Percentiles rank a stretch among this genome's conserved stretches.
phyloP scores from a whole-genome alignment of 495 filamentous ascomycete species.

The Aspergillus asperescens region DNA sequence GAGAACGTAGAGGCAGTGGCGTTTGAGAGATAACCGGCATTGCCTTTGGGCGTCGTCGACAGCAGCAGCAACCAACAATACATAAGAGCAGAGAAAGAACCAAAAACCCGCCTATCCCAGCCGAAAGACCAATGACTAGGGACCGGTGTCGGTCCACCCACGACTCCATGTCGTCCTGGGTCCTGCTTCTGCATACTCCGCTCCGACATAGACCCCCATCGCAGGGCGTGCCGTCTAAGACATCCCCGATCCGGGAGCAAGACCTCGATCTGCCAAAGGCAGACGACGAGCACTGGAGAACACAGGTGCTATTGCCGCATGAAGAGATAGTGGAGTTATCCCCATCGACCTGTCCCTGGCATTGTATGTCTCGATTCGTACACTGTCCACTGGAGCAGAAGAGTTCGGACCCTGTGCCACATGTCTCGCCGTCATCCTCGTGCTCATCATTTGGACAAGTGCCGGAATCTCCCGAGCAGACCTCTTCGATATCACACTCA shows the following conservation, averaged over 20 bases:
- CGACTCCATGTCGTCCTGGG: constrained; percentile 43
- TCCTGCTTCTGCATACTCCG: constrained; percentile 46
- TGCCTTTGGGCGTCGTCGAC: not conserved
- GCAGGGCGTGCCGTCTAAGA: constrained; percentile 79
- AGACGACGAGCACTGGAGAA: constrained; percentile 66
- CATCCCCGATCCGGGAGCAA: constrained; percentile 75
- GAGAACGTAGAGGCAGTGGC: not conserved
- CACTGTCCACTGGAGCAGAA: constrained; percentile 81
- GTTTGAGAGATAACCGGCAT: not conserved
- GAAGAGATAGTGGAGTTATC: constrained; percentile 7
- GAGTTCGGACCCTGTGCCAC: constrained; percentile 48
- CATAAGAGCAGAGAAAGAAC: constrained; percentile 53
- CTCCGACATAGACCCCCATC: constrained; percentile 66
- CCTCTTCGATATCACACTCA: constrained; percentile 73
- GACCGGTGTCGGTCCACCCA: constrained; percentile 61
- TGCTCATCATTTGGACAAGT: constrained; percentile 63
- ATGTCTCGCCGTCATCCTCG: constrained; percentile 58
- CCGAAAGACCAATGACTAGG: constrained; percentile 61
- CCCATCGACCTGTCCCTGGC: not conserved
- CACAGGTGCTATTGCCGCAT: constrained; percentile 62
- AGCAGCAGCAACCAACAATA: constrained; percentile 42
- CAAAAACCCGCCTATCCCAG: constrained; percentile 58
- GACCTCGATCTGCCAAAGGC: constrained; percentile 28
- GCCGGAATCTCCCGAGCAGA: constrained; percentile 60
- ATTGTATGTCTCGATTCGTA: constrained; percentile 63